Evolutionary conservation across 768 basidiomycete species (phyloP).

Genomic region (Austroboletus festivus): DNA sequence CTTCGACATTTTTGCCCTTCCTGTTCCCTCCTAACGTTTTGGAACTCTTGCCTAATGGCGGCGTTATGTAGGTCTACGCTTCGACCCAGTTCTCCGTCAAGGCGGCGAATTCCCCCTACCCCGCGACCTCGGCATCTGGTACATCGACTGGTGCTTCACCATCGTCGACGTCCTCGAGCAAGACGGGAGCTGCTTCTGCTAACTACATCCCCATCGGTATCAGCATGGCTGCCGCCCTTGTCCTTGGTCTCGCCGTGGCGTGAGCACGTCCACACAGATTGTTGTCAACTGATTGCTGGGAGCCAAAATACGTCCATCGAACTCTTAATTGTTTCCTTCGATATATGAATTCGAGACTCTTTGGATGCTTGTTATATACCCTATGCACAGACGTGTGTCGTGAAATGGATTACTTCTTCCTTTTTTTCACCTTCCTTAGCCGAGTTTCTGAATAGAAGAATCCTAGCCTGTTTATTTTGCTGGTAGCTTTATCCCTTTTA

Average conservation of each 20-base stretch:
- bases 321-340: too few relatives aligned
- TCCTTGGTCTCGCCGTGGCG: slow-evolving; percentile 27
- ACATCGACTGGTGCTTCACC: slow-evolving; percentile 17
- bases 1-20: neutral
- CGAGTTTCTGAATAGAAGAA: too few relatives aligned
- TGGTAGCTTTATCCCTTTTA: too few relatives aligned
- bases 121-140: slow-evolving; percentile 30
- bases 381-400: slow-evolving; percentile 7
- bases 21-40: neutral
- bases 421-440: too few relatives aligned
- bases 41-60: neutral
- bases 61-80: slow-evolving; percentile 51
- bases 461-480: too few relatives aligned
- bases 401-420: slow-evolving; percentile 1
- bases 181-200: slow-evolving; percentile 8
- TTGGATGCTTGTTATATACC: slow-evolving; percentile 16
- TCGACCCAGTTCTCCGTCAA: slow-evolving; percentile 59
- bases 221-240: slow-evolving; percentile 28
- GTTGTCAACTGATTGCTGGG: neutral
- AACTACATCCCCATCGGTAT: slow-evolving; percentile 28
- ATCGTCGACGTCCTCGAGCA: slow-evolving; percentile 16
- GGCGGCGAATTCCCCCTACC: slow-evolving; percentile 51
- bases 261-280: slow-evolving; percentile 8
- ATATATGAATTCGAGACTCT: neutral
- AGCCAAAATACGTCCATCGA: neutral